Percentiles rank a stretch among this genome's conserved stretches.
phyloP scores from a whole-genome alignment of 306 rosid species.

The cucumber (Cucumis sativus) region DNA sequence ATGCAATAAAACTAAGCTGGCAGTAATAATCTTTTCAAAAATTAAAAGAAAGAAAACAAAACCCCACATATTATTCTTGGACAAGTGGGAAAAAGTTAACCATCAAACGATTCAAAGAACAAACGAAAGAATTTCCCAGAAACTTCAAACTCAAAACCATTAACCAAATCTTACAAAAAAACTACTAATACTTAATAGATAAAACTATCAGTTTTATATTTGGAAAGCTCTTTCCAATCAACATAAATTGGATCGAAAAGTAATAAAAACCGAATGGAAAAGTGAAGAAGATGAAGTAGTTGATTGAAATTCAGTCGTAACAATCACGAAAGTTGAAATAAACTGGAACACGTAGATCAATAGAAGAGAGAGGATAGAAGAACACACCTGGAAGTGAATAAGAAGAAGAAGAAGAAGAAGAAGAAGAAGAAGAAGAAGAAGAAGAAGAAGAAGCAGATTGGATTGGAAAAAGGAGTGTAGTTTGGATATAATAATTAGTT shows the following conservation, averaged over 20 bases:
- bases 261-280: too few species aligned
- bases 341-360: neutral
- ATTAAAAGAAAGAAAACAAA: neutral
- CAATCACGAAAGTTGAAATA: neutral
- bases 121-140: neutral
- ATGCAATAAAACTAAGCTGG: neutral
- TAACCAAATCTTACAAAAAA: neutral
- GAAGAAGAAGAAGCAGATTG: too few species aligned
- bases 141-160: neutral
- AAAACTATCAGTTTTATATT: neutral
- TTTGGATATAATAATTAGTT: neutral
- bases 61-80: neutral
- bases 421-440: neutral
- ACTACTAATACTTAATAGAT: neutral
- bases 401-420: too few species aligned
- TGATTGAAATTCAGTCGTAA: neutral
- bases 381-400: conserved; percentile 7
- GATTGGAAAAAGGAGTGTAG: neutral
- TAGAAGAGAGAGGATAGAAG: neutral
- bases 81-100: neutral
- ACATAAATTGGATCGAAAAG: neutral
- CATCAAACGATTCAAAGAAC: neutral
- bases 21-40: neutral
- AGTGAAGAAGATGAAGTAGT: neutral
- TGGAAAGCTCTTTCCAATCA: too few species aligned